Base-by-base conservation (phyloP, 78 protist species). In the Bodo saltans region DNA sequence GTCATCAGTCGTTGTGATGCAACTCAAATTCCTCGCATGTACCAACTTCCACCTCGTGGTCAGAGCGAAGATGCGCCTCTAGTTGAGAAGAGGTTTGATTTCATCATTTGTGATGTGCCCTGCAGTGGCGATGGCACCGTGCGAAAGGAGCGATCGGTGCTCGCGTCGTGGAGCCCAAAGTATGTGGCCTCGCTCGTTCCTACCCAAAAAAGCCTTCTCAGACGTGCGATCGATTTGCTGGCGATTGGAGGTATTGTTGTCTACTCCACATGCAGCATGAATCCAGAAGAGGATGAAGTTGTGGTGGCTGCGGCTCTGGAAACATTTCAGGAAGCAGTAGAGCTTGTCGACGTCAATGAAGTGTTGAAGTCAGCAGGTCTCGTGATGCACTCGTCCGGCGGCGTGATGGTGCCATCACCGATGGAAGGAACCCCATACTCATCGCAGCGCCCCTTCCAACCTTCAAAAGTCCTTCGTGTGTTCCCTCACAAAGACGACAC, bases 261-360 rank as follows among this genome's bases (percentile, higher is more conserved):
- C 0, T 98, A 98, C 89, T 92, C 97, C 8, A 98, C 99, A 3
- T 98, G 99, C 91, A 92, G 97, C 25, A 47, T 97, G 79, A 93
- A 93, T 68, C 99, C 99, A 0, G 26, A 95, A 37, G 99, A 98
- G 70, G 87, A 98, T 76, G 99, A 98, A 84, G 97, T 99, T 0
- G 99, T 97, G 33, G 90, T 97, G 35, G 92, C 95, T 0, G 89
- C 74, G 4, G 25, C 95, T 4, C 79, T 98, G 40, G 42, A 83
- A 12, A 41, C 83, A 33, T 41, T 69, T 0, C 42, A 28, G 12
- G 93, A 94, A 71, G 79, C 88, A 1, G 68, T 93, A 28, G 75
- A 87, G 73, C 42, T 97, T 0, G 92, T 97, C 29, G 96, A 94
- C 70, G 85, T 41, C 38, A 30, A 74, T 2, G 80, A 68, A 29